phyloP scores from a whole-genome alignment of 1,284 basidiomycete species.

The Ceratobasidium papillatum region DNA sequence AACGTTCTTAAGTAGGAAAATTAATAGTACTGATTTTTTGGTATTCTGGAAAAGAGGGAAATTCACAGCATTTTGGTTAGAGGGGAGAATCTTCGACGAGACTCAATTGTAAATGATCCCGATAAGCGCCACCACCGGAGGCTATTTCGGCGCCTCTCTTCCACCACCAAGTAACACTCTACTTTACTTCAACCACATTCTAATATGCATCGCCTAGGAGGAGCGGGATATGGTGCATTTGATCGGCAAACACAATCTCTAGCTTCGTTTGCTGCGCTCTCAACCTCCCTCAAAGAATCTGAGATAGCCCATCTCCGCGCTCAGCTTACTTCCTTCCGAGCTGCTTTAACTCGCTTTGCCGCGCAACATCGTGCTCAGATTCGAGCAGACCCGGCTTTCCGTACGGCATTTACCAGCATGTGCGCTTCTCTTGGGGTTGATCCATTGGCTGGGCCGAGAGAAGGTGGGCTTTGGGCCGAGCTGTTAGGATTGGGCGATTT shows the following conservation, averaged over 20 bases:
- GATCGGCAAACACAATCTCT: conserved; percentile 76
- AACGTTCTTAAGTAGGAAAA: too few species aligned
- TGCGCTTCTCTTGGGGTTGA: conserved; percentile 95
- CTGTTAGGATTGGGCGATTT: conserved; percentile 88
- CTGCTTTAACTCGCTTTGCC: conserved; percentile 83
- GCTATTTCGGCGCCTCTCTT: background rate
- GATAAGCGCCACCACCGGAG: background rate
- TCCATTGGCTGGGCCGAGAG: conserved; percentile 84
- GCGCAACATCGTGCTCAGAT: conserved; percentile 86
- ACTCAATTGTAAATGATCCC: background rate
- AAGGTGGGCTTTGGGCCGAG: conserved; percentile 91
- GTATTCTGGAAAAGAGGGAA: too few species aligned
- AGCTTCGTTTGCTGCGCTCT: conserved; percentile 82
- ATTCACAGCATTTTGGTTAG: too few species aligned
- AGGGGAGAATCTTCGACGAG: background rate
- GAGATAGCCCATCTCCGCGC: conserved; percentile 82
- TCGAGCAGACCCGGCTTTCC: conserved; percentile 83
- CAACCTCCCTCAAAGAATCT: conserved; percentile 75
- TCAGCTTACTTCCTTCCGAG: conserved; percentile 86
- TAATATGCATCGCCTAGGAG: conserved; percentile 68
- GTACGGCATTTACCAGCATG: conserved; percentile 96
- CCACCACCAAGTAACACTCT: background rate
- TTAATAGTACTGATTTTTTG: too few species aligned
- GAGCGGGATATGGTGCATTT: conserved; percentile 78
- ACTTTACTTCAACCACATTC: background rate